Conservation (phyloP, 2,329 filamentous ascomycete species). For the Cercospora sojina region DNA sequence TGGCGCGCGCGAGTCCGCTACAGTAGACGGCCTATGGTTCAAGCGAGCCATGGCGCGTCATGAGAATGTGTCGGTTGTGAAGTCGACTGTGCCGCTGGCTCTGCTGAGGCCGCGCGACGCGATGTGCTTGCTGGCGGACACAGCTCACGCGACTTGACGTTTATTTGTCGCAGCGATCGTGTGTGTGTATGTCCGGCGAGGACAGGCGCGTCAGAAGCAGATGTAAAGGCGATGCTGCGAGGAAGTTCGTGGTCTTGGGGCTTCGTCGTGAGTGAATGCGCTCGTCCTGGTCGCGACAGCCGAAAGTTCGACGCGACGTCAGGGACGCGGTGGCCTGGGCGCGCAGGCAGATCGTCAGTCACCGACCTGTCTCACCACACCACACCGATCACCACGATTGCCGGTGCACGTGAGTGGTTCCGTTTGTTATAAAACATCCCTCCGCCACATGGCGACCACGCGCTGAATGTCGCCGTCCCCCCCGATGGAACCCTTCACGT, state of each 20-base stretch:
- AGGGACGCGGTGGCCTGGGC: slow-evolving; percentile 1
- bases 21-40: slow-evolving; percentile 23
- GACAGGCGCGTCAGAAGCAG: not conserved
- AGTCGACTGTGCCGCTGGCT: not conserved
- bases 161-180: not conserved
- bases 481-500: slow-evolving; percentile 92
- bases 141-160: not conserved
- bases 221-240: not conserved
- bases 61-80: not conserved
- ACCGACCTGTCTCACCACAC: not conserved
- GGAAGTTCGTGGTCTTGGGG: not conserved
- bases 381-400: not conserved
- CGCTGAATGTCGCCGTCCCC: not conserved
- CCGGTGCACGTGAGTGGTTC: not conserved
- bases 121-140: not conserved
- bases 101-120: not conserved
- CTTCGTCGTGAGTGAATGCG: not conserved
- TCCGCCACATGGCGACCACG: not conserved
- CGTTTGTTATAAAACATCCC: not conserved
- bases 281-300: slow-evolving; percentile 5
- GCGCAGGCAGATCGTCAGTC: not conserved
- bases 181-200: not conserved
- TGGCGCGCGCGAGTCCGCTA: slow-evolving; percentile 20
- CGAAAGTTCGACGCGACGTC: slow-evolving; percentile 7
- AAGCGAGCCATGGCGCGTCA: slow-evolving; percentile 28